Evolutionary conservation across 495 filamentous ascomycete genomes (phyloP), one percentile per base, ranked within the genome.

Genomic region (Penicillium malachiteum): DNA sequence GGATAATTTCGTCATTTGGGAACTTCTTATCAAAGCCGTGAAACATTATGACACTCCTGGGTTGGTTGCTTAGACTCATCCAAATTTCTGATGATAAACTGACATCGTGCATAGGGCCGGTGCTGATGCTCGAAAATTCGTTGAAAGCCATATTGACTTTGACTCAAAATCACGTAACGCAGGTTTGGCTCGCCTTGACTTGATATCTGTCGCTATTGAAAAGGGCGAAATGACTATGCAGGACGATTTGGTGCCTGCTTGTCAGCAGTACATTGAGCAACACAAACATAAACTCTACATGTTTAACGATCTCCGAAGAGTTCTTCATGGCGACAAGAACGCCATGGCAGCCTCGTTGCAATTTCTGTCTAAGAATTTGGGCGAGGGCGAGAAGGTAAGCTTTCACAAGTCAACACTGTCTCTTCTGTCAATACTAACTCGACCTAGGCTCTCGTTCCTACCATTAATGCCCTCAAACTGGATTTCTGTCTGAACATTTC

Each of bases 1-100:
- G 63, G 81, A 85, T 64, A 81, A 85, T 50, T 85, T 83, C 80
- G 72, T 65, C 43, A 71, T 82, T 32, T 86, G 83, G 83, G 71
- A 76, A n/a, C 64, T 76, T 39, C 56, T 78, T 38, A 50, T 74
- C 33, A 35, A 53, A 26, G 60, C 68, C 5, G 56, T 64, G n/a
- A 59, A 59, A 18, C 57, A 69, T 31, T 59, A 73, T 26, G 59
- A 71, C 47, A 64, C 39, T 16, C 43, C 65, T 55, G 69, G 68
- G 76, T 79, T 63, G 30, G 75, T 61, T n/a, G 26, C 26, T 42
- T 7, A 17, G 37, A 18, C 10, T 9, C 30, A 8, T 1, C 13
- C 11, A 33, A n/a, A 12, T 41, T 4, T 34, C 21, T 50, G 21
- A 17, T 7, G 26, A 10, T 40, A 7, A 43, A 40, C 44, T 63